Evolutionary conservation across 129 eudicot species (phyloP).

Genomic region (Logfia minima): DNA sequence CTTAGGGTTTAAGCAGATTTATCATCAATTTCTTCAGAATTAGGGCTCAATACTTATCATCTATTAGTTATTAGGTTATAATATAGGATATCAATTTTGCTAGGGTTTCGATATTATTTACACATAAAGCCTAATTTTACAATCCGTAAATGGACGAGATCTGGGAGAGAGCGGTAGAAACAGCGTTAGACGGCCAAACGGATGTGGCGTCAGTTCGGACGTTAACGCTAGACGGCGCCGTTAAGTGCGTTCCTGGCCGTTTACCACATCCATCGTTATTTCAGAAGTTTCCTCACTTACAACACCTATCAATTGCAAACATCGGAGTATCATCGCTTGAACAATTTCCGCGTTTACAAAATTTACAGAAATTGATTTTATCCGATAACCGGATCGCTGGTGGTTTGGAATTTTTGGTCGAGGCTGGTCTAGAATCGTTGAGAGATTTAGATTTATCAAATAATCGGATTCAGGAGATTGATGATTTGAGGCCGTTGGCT

Average conservation of each 20-base stretch:
- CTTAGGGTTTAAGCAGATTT: constrained; percentile 49
- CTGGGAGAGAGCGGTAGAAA: constrained; percentile 98
- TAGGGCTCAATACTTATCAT: constrained; percentile 19
- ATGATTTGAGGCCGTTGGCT: constrained; percentile 81
- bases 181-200: constrained; percentile 84
- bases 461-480: constrained; percentile 71
- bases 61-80: not conserved
- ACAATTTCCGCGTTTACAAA: constrained; percentile 71
- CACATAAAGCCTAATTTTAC: not conserved
- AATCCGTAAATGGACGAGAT: constrained; percentile 81
- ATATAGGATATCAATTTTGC: not conserved
- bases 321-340: constrained; percentile 88
- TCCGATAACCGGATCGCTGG: constrained; percentile 89
- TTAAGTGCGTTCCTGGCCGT: constrained; percentile 92
- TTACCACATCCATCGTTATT: constrained; percentile 74
- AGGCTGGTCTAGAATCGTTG: constrained; percentile 69
- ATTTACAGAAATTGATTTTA: constrained; percentile 63
- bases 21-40: constrained; percentile 14
- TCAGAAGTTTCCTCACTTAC: constrained; percentile 68
- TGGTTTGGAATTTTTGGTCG: constrained; percentile 73
- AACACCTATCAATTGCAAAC: constrained; percentile 81
- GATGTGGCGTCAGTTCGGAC: constrained; percentile 55
- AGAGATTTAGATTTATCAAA: constrained; percentile 93
- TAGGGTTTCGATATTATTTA: constrained; percentile 15
- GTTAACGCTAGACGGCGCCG: constrained; percentile 90